These are phyloP conservation scores for Aspergillus sp. DNA, from an alignment of 2,329 filamentous ascomycete species.

Conservation along the genomic window DNA sequence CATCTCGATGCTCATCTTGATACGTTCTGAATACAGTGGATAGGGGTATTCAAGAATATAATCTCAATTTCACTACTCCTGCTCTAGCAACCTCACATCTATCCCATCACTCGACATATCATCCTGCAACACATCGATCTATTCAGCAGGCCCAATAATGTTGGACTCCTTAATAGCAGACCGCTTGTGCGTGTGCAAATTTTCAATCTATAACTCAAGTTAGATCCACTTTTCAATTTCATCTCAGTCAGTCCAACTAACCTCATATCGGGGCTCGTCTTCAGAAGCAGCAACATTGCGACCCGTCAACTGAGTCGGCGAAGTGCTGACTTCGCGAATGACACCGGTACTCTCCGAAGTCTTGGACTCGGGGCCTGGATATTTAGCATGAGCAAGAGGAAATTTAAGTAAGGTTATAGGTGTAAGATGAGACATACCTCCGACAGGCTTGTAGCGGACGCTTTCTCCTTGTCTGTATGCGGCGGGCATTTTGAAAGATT, in stretches of 20 bases:
- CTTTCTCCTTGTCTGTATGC: conserved; percentile 28
- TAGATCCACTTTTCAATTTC: conserved; percentile 3
- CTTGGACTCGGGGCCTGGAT: conserved; percentile 29
- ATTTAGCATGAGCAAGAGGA: conserved; percentile 11
- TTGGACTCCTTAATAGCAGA: conserved; percentile 26
- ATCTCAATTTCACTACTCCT: no score
- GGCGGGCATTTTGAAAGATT: conserved; percentile 16
- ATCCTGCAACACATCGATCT: background rate
- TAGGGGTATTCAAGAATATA: no score
- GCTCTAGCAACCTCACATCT: no score
- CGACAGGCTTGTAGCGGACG: conserved; percentile 39
- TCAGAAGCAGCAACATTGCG: conserved; percentile 32
- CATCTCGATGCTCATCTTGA: no score
- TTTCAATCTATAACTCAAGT: conserved; percentile 17
- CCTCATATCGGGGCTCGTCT: conserved; percentile 35
- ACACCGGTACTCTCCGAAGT: conserved; percentile 34
- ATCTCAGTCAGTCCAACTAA: conserved; percentile 9
- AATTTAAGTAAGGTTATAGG: background rate
- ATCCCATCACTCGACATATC: no score
- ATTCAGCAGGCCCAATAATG: conserved; percentile 22
- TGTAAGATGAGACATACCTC: conserved; percentile 24
- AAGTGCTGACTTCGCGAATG: conserved; percentile 32
- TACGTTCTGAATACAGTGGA: no score
- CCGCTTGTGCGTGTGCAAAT: conserved; percentile 19
- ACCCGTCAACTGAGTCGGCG: conserved; percentile 25